Base-by-base conservation (phyloP, 73 alveolate species). In the Stentor roeselii region DNA sequence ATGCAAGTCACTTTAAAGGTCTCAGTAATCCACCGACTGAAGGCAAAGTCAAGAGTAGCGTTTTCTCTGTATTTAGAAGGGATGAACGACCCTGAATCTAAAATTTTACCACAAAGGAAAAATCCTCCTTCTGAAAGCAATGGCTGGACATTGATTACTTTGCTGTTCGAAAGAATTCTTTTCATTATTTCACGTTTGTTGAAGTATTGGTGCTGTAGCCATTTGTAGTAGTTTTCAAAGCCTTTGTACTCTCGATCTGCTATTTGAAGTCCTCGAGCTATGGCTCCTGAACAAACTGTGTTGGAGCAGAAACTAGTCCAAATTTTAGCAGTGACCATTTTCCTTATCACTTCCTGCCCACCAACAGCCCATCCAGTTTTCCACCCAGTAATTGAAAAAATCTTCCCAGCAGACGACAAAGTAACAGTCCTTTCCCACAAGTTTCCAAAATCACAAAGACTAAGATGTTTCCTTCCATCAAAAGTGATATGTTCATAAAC, bases 291-390 rank as follows among this genome's bases (percentile, higher is more conserved):
- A n/a, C 88, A 87, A 36, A 90, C 89, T 1, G 92, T 80, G 84
- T 87, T 87, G 58, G 75, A 83, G 83, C 95, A 83, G 87, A 83
- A 90, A 42, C 75, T 59, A n/a, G 59, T 78, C 83, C 89, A 78
- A 34, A 83, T 83, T 34, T 91, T 83, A 58, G 92, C 80, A 21
- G 91, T 67, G 34, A 86, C 83, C 15, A 90, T 92, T 34, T 74
- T 78, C 82, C 76, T 84, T 32, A 95, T 82, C 14, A 91, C 27
- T 3, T 90, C 88, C 37, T 92, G 90, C 39, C 93, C 95, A 15
- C 97, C 99, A 31, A 95, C 60, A 6, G 95, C 93, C 96, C 96
- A 95, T 36, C 99, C 99, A 14, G 91, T 84, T 82, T 93, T 92
- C 93, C 96, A 87, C 14, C 99, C 99, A 30, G 99, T 95, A 39